phyloP scores from a whole-genome alignment of 78 protist genomes.

The Dictyostelium citrinum region DNA sequence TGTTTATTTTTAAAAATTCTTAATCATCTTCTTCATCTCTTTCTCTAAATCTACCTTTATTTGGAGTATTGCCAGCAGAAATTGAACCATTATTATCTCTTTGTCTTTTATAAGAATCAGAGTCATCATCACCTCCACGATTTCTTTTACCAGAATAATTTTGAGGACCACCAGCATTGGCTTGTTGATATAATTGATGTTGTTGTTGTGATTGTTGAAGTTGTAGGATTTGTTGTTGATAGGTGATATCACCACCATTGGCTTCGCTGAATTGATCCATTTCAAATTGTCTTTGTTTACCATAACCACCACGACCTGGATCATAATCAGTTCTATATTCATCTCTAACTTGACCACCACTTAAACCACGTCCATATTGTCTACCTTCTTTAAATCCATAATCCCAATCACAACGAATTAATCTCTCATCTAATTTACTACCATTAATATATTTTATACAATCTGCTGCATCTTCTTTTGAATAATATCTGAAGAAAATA shows the following conservation, averaged over 20 bases:
- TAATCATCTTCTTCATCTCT: slow-evolving; percentile 57
- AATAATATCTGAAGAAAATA: slow-evolving; percentile 79
- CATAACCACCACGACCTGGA: slow-evolving; percentile 85
- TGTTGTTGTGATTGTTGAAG: slow-evolving; percentile 10
- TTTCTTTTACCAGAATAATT: slow-evolving; percentile 10
- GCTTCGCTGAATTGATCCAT: neutral
- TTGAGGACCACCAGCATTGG: neutral
- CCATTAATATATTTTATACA: slow-evolving; percentile 87
- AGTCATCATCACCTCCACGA: slow-evolving; percentile 37
- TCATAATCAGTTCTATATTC: slow-evolving; percentile 89
- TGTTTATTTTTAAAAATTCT: neutral
- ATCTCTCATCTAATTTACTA: slow-evolving; percentile 91
- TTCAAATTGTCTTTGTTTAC: slow-evolving; percentile 65
- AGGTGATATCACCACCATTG: neutral
- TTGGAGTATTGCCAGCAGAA: neutral
- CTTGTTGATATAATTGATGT: neutral
- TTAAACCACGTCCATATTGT: slow-evolving; percentile 96
- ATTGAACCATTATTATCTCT: neutral
- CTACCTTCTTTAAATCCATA: slow-evolving; percentile 95
- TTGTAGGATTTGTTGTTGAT: neutral
- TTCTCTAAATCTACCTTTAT: slow-evolving; percentile 35
- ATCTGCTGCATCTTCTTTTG: slow-evolving; percentile 88
- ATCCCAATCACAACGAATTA: slow-evolving; percentile 95
- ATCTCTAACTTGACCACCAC: slow-evolving; percentile 90
- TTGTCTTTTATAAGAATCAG: neutral